Evolutionary conservation across 2,329 filamentous ascomycete species (phyloP), one percentile per base, ranked within the genome.

Genomic region (Lanzia echinophila): DNA sequence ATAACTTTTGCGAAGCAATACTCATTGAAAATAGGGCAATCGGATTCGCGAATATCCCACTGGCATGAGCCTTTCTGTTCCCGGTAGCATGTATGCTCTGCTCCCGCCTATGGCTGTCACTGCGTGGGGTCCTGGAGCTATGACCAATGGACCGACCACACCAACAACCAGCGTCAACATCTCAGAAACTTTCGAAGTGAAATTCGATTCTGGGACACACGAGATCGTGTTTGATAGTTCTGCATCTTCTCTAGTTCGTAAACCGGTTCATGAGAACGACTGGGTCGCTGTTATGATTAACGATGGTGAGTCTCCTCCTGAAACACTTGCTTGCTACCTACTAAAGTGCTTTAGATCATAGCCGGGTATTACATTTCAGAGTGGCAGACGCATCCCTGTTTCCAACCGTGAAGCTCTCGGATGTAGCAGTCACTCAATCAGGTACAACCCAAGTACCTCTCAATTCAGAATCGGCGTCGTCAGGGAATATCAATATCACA

Each of bases 51-150:
- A 67, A 28, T 68, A 66, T 42, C 67, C 67, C 5, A 66, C 60
- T 47, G 67, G 67, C 15, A 68, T 69, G 65, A 62, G 62, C 54
- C 60, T 69, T 17, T 49, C 53, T 24, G 67, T 68, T 7, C 65
- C 66, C 39, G 3, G n/a, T 17, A 15, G 56, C 43, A 28, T 38
- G 55, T 13, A 20, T 6, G 2, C 41, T 28, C 8, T 10, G 11
- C 2, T 44, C 12, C 15, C 10, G 11, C 10, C 13, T 20, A 6
- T 28, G 11, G 19, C 41, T 22, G 7, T 22, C 20, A 41, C 38
- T 20, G 20, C 4, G 20, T 41, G 38, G 38, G 38, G 17, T 12
- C 17, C 38, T 41, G 38, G 17, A 20, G 12, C 38, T 41, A 1
- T 17, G 8, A 3, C 19, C n/a, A 2, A 17, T 15, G 36, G 10